Conservation (phyloP, 371 early-diverging fungal species). For the Lichtheimia hyalospora region DNA sequence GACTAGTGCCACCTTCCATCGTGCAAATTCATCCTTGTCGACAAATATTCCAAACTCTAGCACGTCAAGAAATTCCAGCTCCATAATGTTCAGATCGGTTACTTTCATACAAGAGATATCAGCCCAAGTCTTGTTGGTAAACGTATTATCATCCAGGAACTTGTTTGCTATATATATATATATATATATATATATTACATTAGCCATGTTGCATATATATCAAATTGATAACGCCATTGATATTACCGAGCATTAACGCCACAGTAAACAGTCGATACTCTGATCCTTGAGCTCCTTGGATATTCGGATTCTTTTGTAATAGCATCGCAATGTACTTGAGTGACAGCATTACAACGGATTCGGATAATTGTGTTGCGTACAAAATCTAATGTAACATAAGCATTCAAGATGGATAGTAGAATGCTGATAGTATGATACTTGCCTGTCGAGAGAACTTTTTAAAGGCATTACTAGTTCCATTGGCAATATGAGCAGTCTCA, state of each 20-base stretch:
- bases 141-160: slow-evolving; percentile 68
- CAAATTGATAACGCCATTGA: neutral
- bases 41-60: slow-evolving; percentile 57
- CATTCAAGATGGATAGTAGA: too few species aligned
- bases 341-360: slow-evolving; percentile 57
- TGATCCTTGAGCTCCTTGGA: slow-evolving; percentile 69
- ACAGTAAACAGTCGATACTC: slow-evolving; percentile 79
- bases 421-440: neutral
- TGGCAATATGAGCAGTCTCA: slow-evolving; percentile 48
- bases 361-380: slow-evolving; percentile 62
- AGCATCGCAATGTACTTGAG: slow-evolving; percentile 65
- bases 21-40: slow-evolving; percentile 54
- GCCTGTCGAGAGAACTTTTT: slow-evolving; percentile 27
- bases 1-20: slow-evolving; percentile 38
- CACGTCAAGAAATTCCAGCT: slow-evolving; percentile 64
- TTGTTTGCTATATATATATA: slow-evolving; percentile 52
- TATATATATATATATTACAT: too few species aligned
- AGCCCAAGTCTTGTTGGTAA: slow-evolving; percentile 72
- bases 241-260: slow-evolving; percentile 66
- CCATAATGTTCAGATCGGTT: slow-evolving; percentile 65
- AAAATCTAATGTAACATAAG: slow-evolving; percentile 30
- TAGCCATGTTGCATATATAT: neutral
- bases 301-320: slow-evolving; percentile 54
- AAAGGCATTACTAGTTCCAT: slow-evolving; percentile 50
- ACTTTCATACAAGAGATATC: slow-evolving; percentile 65